Evolutionary conservation across 2,329 filamentous ascomycete species (phyloP).

Genomic region (Pseudopithomyces chartarum): DNA sequence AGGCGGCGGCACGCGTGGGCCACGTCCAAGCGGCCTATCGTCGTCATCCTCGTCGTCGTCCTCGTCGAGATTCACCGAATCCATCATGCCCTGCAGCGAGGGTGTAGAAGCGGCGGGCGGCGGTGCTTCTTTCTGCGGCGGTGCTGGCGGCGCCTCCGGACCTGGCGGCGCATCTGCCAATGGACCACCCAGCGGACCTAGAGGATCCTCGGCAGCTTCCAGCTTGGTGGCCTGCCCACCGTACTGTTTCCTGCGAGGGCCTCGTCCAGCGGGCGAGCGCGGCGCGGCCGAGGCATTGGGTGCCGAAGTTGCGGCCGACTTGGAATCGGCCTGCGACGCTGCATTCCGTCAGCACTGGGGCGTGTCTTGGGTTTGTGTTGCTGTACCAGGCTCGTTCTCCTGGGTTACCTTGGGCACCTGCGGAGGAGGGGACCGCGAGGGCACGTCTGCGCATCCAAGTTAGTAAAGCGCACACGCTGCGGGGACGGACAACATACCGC

Average conservation of each 20-base stretch:
- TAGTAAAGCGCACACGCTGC: neutral
- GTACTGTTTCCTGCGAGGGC: slow-evolving; percentile 62
- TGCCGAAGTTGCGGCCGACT: slow-evolving; percentile 29
- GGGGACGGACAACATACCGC: slow-evolving; percentile 34
- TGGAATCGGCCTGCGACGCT: slow-evolving; percentile 21
- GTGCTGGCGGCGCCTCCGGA: slow-evolving; percentile 67
- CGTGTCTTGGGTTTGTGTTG: slow-evolving; percentile 17
- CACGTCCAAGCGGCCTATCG: slow-evolving; percentile 49
- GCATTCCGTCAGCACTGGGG: slow-evolving; percentile 5
- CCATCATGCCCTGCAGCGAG: slow-evolving; percentile 58
- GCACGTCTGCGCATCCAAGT: slow-evolving; percentile 48
- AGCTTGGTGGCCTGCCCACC: slow-evolving; percentile 78
- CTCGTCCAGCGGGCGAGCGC: slow-evolving; percentile 55
- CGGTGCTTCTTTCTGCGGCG: slow-evolving; percentile 67
- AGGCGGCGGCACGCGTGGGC: slow-evolving; percentile 68
- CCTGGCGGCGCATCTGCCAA: slow-evolving; percentile 52
- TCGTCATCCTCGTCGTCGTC: slow-evolving; percentile 66
- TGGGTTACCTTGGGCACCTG: slow-evolving; percentile 45
- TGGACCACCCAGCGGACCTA: slow-evolving; percentile 76
- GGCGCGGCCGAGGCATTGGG: slow-evolving; percentile 48
- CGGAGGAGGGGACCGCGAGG: slow-evolving; percentile 50
- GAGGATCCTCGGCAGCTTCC: slow-evolving; percentile 75
- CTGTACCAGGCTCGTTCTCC: slow-evolving; percentile 38
- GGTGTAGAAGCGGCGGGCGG: slow-evolving; percentile 60
- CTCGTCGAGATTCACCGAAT: slow-evolving; percentile 75